Conservation (phyloP, 2,329 filamentous ascomycete species). For the Corynespora cassiicola region DNA sequence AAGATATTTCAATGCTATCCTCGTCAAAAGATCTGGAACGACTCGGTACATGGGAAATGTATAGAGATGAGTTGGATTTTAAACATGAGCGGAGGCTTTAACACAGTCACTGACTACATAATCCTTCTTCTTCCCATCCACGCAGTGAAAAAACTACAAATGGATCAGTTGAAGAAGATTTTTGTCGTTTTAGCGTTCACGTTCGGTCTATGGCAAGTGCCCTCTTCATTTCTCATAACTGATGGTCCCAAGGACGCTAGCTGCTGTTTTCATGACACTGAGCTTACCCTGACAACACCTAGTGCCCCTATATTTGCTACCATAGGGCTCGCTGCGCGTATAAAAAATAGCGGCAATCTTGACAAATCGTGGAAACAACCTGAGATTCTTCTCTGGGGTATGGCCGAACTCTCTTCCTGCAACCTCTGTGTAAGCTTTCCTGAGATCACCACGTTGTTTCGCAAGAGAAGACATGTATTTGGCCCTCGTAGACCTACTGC, state of each 20-base stretch:
- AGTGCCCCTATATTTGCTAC: slow-evolving; percentile 16
- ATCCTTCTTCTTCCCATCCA: slow-evolving; percentile 22
- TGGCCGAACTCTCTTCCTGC: slow-evolving; percentile 12
- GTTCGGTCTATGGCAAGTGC: slow-evolving; percentile 13
- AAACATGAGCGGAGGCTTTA: slow-evolving; percentile 19
- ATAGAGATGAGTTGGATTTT: slow-evolving; percentile 12
- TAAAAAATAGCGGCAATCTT: slow-evolving; percentile 12
- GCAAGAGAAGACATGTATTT: background rate
- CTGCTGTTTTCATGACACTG: no score
- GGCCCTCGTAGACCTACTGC: slow-evolving; percentile 2
- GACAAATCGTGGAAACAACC: slow-evolving; percentile 18
- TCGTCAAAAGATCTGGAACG: slow-evolving; percentile 15
- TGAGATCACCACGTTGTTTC: slow-evolving; percentile 15
- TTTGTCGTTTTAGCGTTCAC: slow-evolving; percentile 18
- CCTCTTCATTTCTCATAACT: no score
- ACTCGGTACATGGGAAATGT: slow-evolving; percentile 14
- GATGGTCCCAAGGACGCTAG: background rate
- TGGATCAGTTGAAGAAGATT: slow-evolving; percentile 14
- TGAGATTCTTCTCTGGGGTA: slow-evolving; percentile 17
- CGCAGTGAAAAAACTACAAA: slow-evolving; percentile 16
- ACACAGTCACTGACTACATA: slow-evolving; percentile 17
- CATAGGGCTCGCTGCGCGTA: slow-evolving; percentile 13
- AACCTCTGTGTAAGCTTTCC: slow-evolving; percentile 19
- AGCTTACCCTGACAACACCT: background rate
- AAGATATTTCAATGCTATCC: slow-evolving; percentile 21